Percentiles rank a stretch among this genome's conserved stretches.
These are phyloP conservation scores for Plasmodium knowlesi DNA, from an alignment of 169 alveolate species.

Conservation along the genomic window DNA sequence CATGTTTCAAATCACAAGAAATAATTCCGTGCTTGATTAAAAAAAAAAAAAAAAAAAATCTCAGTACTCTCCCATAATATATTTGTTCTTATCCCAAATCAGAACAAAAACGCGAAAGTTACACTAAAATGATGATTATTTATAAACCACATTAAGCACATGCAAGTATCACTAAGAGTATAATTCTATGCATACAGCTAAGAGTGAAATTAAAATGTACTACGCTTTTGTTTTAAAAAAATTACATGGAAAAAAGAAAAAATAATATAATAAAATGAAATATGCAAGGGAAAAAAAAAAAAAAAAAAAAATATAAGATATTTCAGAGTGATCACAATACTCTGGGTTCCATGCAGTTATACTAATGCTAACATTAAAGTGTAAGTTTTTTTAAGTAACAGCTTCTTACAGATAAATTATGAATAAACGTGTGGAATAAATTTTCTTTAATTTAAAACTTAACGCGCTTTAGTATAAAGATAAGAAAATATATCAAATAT, in stretches of 20 bases:
- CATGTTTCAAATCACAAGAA: background rate
- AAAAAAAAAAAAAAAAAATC: background rate
- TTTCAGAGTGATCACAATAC: background rate
- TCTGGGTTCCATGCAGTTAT: background rate
- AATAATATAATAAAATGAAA: background rate
- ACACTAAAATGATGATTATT: background rate
- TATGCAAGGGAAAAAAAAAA: background rate
- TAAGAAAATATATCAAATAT: background rate
- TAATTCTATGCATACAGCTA: background rate
- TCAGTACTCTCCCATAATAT: background rate
- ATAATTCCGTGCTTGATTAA: background rate
- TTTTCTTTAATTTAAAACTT: background rate
- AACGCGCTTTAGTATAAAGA: background rate
- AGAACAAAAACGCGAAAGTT: background rate
- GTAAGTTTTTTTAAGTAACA: background rate
- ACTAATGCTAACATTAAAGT: background rate
- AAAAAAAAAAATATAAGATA: background rate
- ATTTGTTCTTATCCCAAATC: background rate
- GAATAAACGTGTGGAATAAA: background rate
- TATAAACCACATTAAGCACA: background rate
- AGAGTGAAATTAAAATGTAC: background rate
- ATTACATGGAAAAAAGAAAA: background rate
- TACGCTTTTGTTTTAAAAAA: background rate
- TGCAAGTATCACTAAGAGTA: background rate
- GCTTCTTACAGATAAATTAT: background rate